Evolutionary conservation across 805 yeast genomes (phyloP), one percentile per base, ranked within the genome.

Genomic region (Pichia ethanolica): DNA sequence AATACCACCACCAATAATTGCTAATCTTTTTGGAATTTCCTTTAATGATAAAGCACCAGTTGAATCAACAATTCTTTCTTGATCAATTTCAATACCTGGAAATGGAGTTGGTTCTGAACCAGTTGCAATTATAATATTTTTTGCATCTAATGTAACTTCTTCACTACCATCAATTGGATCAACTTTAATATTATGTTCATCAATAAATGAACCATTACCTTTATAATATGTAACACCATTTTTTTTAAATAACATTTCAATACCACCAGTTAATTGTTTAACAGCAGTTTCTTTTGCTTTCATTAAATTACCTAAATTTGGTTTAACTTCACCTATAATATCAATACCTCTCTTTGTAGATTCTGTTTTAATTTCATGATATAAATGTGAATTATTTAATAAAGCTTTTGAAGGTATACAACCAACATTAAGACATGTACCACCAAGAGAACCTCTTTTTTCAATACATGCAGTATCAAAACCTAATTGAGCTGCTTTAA

Each of bases 1-100:
- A 74, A 93, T 91, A 78, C 99, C 99, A 73, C 97, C 99, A 68
- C 99, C 99, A 63, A 93, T 91, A 71, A 93, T 82, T 59, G 91
- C 85, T 65, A 93, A 64, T 68, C 77, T 82, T 78, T 93, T 89
- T 66, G 99, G 99, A 52, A 93, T 77, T 75, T 90, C 96, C 68
- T 80, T 78, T 61, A 93, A 77, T 27, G 85, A 70, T 50, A 93
- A 73, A 51, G 88, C 86, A 62, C 99, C 99, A 43, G 99, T 93
- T 34, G 97, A 89, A 36, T 96, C 78, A 48, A 93, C 97, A 59
- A 93, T 93, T 74, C 95, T 84, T 77, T 91, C 95, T 74, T 93
- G 98, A 66, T 93, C 99, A 57, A 93, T 81, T 60, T 82, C 83
- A 61, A 93, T 88, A 54, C 99, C 99, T 60, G 99, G 99, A 90